Evolutionary conservation across 257 asterid species (phyloP).

Genomic region (Solanum dulcamara): DNA sequence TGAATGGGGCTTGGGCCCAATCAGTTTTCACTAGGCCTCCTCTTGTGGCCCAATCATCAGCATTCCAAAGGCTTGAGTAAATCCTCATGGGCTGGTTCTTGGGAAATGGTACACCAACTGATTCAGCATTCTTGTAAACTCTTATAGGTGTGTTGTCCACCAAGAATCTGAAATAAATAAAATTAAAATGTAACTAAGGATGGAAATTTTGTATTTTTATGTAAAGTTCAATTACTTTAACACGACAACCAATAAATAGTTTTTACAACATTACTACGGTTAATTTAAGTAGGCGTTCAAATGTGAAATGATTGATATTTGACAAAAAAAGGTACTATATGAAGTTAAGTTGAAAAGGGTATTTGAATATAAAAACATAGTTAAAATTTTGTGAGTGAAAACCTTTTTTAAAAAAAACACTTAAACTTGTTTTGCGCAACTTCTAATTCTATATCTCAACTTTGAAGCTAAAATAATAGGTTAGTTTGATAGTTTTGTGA

Average conservation of each 20-base stretch:
- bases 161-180: slow-evolving; percentile 33
- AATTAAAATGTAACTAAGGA: too few relatives aligned
- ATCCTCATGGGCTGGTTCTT: slow-evolving; percentile 74
- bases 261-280: not conserved
- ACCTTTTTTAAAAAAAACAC: too few relatives aligned
- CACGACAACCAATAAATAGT: not conserved
- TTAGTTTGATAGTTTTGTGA: too few relatives aligned
- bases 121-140: slow-evolving; percentile 56
- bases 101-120: slow-evolving; percentile 61
- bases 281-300: accelerated
- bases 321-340: not conserved
- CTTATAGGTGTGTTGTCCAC: slow-evolving; percentile 85
- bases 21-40: slow-evolving; percentile 73
- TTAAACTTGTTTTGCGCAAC: too few relatives aligned
- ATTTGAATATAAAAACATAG: not conserved
- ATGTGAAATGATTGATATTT: not conserved
- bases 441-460: too few relatives aligned
- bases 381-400: too few relatives aligned
- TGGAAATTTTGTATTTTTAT: not conserved
- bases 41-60: slow-evolving; percentile 89
- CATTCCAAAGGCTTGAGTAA: slow-evolving; percentile 87
- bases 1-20: slow-evolving; percentile 80
- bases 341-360: not conserved
- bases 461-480: too few relatives aligned
- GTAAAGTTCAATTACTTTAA: not conserved